Evolutionary conservation across 495 filamentous ascomycete species (phyloP).

Genomic region (Sordaria brevicollis): DNA sequence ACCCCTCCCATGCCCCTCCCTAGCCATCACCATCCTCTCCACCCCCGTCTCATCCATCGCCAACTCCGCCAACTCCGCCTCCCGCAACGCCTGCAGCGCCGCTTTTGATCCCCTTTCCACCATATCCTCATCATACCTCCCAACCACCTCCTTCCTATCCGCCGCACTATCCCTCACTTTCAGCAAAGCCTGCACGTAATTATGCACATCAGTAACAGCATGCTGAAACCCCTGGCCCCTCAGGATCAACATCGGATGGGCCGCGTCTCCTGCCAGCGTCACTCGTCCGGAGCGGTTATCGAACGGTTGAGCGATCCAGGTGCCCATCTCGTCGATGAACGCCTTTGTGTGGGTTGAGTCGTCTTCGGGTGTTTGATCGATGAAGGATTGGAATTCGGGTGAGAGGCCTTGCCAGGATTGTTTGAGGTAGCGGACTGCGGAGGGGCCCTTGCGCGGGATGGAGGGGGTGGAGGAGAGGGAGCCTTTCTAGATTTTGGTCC

Average conservation of each 20-base stretch:
- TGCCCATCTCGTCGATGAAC: constrained; percentile 24
- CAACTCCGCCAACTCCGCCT: constrained; percentile 11
- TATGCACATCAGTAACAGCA: constrained; percentile 33
- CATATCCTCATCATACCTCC: constrained; percentile 40
- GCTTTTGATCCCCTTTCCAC: constrained; percentile 36
- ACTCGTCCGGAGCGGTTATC: constrained; percentile 39
- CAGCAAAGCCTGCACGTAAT: constrained; percentile 26
- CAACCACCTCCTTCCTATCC: constrained; percentile 16
- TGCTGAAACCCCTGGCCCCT: constrained; percentile 46
- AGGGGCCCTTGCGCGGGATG: background rate
- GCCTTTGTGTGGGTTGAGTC: background rate
- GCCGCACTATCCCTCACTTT: constrained; percentile 10
- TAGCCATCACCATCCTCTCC: constrained; percentile 13
- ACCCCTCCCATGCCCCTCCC: constrained; percentile 9
- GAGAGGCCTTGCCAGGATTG: constrained; percentile 20
- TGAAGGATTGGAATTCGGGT: constrained; percentile 31
- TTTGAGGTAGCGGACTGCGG: constrained; percentile 30
- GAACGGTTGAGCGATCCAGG: constrained; percentile 29
- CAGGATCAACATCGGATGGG: constrained; percentile 48
- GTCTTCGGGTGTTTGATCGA: constrained; percentile 34
- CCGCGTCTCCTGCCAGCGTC: constrained; percentile 47
- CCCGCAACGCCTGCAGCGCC: constrained; percentile 17
- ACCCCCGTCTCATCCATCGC: constrained; percentile 11
- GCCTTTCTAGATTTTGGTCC: constrained; percentile 25
- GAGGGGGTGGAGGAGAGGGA: constrained; percentile 6